Evolutionary conservation across 208 protist species (phyloP), one percentile per base, ranked within the genome.

Genomic region (Giardia muris): DNA sequence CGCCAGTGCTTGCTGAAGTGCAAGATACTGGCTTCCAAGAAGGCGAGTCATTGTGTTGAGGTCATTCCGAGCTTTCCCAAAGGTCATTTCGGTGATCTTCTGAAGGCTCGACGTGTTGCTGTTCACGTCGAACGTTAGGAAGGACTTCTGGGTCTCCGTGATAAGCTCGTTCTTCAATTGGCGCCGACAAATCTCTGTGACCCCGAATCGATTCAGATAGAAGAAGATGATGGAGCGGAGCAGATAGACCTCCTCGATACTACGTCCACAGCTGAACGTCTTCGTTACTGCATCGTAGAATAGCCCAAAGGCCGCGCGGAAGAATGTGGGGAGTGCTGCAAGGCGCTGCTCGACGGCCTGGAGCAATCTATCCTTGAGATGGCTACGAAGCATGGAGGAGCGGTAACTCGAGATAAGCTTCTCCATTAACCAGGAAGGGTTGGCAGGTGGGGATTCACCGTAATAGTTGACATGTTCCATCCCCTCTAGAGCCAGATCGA

Each of bases 161-260:
- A 89, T 10, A 43, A 89, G 19, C 19, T 89, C 4, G 45, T 10
- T 89, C 19, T 89, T 4, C 4, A 89, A 89, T 89, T 4, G n/a
- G 4, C 22, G 42, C 86, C 45, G n/a, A 46, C 42, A 45, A 46
- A 43, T 4, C 45, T 4, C 42, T 45, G 45, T 43, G 45, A 89
- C 42, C 45, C 86, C 86, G 45, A 4, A 45, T 45, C 86, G 4
- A 46, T 43, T 46, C 3, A 89, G 42, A 43, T 89, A 45, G 42
- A 89, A 44, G 4, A 4, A 46, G 42, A 89, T 89, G 42, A 89
- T 89, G 42, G 22, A 46, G 39, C 86, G 86, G 4, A 89, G 45
- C 3, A 89, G 86, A 46, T 46, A 89, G 3, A 44, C 42, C 86
- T 89, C 86, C 42, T 89, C 86, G 4, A 89, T 89, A 89, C 22